These are phyloP conservation scores for Saccharomyces hybrid DNA, from an alignment of 1,139 yeast species.

Conservation along the genomic window DNA sequence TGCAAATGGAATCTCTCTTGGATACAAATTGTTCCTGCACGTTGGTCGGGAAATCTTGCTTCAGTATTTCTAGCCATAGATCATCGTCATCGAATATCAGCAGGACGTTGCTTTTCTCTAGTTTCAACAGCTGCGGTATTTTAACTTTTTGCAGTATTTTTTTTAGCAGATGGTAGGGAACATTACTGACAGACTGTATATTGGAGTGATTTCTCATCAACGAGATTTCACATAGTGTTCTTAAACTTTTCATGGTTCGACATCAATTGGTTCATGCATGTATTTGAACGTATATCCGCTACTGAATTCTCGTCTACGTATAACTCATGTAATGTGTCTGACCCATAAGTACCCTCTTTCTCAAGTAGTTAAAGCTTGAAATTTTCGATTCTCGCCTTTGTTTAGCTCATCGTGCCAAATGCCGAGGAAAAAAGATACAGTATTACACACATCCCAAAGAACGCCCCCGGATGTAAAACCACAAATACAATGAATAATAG, in stretches of 20 bases:
- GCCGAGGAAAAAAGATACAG: neutral
- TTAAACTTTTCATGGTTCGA: conserved; percentile 14
- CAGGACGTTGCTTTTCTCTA: conserved; percentile 41
- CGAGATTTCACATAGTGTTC: conserved; percentile 20
- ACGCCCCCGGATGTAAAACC: neutral
- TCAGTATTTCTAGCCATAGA: conserved; percentile 42
- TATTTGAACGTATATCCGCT: neutral
- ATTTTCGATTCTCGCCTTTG: neutral
- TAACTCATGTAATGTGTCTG: neutral
- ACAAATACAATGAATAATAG: neutral
- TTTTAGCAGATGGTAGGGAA: conserved; percentile 43
- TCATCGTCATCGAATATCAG: conserved; percentile 44
- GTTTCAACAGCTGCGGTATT: conserved; percentile 40
- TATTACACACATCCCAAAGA: neutral
- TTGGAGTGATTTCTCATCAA: conserved; percentile 23
- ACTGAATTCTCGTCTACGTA: neutral
- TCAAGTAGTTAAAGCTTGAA: neutral
- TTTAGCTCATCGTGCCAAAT: neutral
- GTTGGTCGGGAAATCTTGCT: conserved; percentile 43
- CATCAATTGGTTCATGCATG: neutral
- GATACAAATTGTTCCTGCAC: conserved; percentile 20
- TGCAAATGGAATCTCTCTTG: conserved; percentile 16
- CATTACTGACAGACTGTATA: conserved; percentile 38
- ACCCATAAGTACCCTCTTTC: neutral
- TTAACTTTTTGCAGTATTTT: conserved; percentile 41